Evolutionary conservation across 2,329 filamentous ascomycete genomes (phyloP).

Genomic region (Macroventuria anomochaeta): DNA sequence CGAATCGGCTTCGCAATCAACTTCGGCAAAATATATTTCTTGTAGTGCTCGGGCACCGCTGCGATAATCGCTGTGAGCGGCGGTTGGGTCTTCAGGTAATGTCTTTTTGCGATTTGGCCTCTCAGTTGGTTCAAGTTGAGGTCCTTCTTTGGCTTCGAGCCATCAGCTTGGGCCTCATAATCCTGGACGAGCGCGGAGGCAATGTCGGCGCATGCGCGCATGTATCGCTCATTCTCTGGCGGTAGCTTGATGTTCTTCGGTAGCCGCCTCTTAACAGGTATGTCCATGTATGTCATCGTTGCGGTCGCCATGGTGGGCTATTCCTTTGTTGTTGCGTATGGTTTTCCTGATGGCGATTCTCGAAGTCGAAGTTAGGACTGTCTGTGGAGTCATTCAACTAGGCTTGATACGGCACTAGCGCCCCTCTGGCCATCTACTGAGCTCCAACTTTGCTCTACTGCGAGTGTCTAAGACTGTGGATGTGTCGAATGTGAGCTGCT

Average conservation of each 20-base stretch:
- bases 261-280: constrained; percentile 57
- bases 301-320: constrained; percentile 59
- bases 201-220: constrained; percentile 94
- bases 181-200: constrained; percentile 93
- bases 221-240: constrained; percentile 92
- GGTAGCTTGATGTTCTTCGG: constrained; percentile 78
- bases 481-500: too few species aligned
- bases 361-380: constrained; percentile 28
- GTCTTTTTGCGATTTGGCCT: constrained; percentile 89
- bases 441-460: too few species aligned
- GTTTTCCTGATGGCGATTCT: constrained; percentile 30
- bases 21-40: constrained; percentile 97
- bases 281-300: constrained; percentile 65
- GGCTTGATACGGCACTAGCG: background rate
- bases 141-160: constrained; percentile 76
- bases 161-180: constrained; percentile 80
- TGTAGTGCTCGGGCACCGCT: constrained; percentile 98
- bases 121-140: constrained; percentile 91
- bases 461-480: too few species aligned
- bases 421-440: background rate
- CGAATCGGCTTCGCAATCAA: constrained; percentile 95
- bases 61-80: constrained; percentile 96
- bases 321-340: constrained; percentile 10
- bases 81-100: constrained; percentile 84
- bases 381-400: constrained; percentile 30